Percentiles rank a stretch among this genome's conserved stretches.
Evolutionary conservation across 495 filamentous ascomycete genomes (phyloP).

Genomic region (Penicillium paradoxum): DNA sequence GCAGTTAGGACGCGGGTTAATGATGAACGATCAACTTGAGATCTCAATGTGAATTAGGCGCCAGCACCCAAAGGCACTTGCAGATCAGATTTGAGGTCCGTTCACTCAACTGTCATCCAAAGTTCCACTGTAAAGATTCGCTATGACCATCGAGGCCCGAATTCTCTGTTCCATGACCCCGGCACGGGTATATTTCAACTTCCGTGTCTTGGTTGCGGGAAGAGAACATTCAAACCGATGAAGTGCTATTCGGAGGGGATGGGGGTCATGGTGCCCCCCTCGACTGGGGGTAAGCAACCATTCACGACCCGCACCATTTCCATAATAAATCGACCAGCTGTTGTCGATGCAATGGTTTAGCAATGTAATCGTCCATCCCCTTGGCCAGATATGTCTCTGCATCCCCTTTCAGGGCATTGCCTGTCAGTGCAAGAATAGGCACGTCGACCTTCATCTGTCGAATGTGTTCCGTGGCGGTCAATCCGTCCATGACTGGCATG

Average conservation of each 20-base stretch:
- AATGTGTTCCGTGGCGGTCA: conserved; percentile 59
- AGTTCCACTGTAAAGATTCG: background rate
- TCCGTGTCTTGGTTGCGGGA: background rate
- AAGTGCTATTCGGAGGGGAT: background rate
- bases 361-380: conserved; percentile 60
- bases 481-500: conserved; percentile 70
- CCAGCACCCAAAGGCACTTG: too few relatives aligned
- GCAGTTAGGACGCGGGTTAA: background rate
- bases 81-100: too few relatives aligned
- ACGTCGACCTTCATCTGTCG: conserved; percentile 46
- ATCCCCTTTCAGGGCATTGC: conserved; percentile 59
- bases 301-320: conserved; percentile 34
- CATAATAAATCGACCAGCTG: conserved; percentile 31
- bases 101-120: too few relatives aligned
- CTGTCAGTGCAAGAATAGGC: conserved; percentile 61
- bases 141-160: background rate
- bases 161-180: background rate
- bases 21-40: background rate
- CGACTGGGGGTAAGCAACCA: background rate
- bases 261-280: background rate
- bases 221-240: background rate
- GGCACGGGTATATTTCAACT: background rate
- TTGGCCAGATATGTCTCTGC: conserved; percentile 51
- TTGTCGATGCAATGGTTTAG: conserved; percentile 54
- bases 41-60: background rate